A percentile compares a stretch with the other conserved stretches of the same genome.
These are phyloP conservation scores for Vanrija sp. DNA, from an alignment of 1,284 basidiomycete species.

Conservation along the genomic window DNA sequence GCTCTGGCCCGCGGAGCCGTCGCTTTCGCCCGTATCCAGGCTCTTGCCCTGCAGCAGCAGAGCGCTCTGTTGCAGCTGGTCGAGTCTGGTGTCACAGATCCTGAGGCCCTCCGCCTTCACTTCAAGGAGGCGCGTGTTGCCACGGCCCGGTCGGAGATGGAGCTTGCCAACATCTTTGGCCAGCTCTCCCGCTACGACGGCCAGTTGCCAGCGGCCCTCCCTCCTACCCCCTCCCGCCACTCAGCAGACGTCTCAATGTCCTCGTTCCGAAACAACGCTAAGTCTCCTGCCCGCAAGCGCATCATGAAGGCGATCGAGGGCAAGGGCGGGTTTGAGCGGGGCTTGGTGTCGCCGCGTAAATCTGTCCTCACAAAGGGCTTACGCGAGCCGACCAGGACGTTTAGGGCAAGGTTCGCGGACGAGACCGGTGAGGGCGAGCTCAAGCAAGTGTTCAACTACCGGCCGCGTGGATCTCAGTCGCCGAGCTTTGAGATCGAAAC, in stretches of 20 bases:
- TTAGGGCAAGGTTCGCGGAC: slow-evolving; percentile 7
- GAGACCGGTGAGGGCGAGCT: slow-evolving; percentile 6
- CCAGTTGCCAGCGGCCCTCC: not conserved
- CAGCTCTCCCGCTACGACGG: not conserved
- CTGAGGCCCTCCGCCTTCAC: not conserved
- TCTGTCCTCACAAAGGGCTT: not conserved
- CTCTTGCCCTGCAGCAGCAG: slow-evolving; percentile 66
- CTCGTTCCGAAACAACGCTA: not conserved
- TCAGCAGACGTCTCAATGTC: too few species aligned
- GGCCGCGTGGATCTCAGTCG: slow-evolving; percentile 1
- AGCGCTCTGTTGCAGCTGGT: slow-evolving; percentile 54
- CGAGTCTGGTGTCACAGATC: slow-evolving; percentile 45
- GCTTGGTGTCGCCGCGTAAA: slow-evolving; percentile 5
- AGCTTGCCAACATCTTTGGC: slow-evolving; percentile 1
- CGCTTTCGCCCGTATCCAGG: slow-evolving; percentile 70
- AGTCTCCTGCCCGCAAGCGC: slow-evolving; percentile 12
- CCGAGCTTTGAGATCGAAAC: not conserved
- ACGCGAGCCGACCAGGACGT: not conserved
- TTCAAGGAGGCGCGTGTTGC: not conserved
- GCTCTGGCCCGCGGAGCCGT: slow-evolving; percentile 54
- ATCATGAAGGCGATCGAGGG: slow-evolving; percentile 3
- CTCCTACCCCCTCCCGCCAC: not conserved
- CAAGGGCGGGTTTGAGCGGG: slow-evolving; percentile 7
- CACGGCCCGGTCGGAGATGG: not conserved
- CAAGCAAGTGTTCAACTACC: slow-evolving; percentile 4